Percentiles rank a stretch among this genome's conserved stretches.
Conservation (phyloP, 108 stramenopile genomes). For the Chaetoceros tenuissimus region DNA sequence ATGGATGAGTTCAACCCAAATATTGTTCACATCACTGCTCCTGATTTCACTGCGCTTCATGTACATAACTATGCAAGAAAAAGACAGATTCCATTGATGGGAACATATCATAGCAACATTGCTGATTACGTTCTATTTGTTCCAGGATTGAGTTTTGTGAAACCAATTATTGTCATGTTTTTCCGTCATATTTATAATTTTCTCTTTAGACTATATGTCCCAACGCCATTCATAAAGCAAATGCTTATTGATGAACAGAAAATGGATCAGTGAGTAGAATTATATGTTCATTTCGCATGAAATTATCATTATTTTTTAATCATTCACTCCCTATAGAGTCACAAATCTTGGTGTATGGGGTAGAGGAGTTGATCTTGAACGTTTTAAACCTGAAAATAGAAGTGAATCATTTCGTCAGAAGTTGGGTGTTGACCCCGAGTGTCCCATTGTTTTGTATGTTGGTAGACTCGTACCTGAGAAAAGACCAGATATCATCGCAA, state of each 20-base stretch:
- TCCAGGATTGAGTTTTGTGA: constrained; percentile 38
- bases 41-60: constrained; percentile 38
- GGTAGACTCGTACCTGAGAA: constrained; percentile 74
- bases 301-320: not conserved
- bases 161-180: constrained; percentile 30
- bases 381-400: constrained; percentile 48
- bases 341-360: constrained; percentile 63
- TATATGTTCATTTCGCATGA: not conserved
- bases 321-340: not conserved
- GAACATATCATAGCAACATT: constrained; percentile 67
- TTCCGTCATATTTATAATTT: constrained; percentile 54
- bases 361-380: constrained; percentile 56
- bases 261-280: constrained; percentile 15
- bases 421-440: constrained; percentile 42
- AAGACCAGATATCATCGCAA: constrained; percentile 44
- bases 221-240: constrained; percentile 47
- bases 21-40: constrained; percentile 48
- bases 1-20: constrained; percentile 42
- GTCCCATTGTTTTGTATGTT: constrained; percentile 51
- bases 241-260: constrained; percentile 25
- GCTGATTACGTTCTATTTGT: constrained; percentile 50
- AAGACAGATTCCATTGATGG: constrained; percentile 39
- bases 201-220: constrained; percentile 45
- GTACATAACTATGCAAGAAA: constrained; percentile 38
- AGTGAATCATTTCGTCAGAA: constrained; percentile 26